Evolutionary conservation across 176 grass and related monocot genomes (phyloP), one percentile per base, ranked within the genome.

Genomic region (Avena eriantha): DNA sequence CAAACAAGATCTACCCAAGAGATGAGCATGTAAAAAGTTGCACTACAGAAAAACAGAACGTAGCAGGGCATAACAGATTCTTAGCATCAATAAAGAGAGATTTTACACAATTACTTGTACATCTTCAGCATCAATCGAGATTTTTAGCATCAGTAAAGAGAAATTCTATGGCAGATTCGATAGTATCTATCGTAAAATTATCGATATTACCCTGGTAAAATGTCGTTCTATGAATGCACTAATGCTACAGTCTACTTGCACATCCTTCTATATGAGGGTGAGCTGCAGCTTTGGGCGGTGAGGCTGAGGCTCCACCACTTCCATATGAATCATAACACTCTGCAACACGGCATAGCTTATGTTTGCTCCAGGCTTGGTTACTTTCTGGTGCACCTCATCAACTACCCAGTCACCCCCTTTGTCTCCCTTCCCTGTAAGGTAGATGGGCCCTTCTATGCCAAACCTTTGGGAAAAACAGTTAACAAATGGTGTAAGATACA

Each of bases 281-380:
- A 98, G 97, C 80, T 98, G 88, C 73, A 98, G 89, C 83, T 98
- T 96, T 26, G 97, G 97, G n/a, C 97, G 90, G 87, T 96, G 92
- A 18, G 97, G 92, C 82, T 98, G 97, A 36, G 97, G 97, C 73
- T 98, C 97, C 5, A 96, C 94, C 24, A 98, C 97, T 85, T 96
- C 97, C 97, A 98, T 98, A 55, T 94, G 97, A 81, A 98, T 93
- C 84, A 72, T 95, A 16, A 98, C 97, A 26, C 82, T 80, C 69
- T 98, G 94, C 76, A 98, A 77, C 59, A 98, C 49, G 63, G 88
- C 49, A 60, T 93, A 96, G 31, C 77, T 91, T 45, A 90, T 74
- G 66, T 88, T 94, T 82, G 90, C 79, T 65, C 92, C 94, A 0
- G 86, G 73, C 88, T 94, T 98, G 58, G 60, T 94, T 58, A 96